A percentile compares a stretch with the other conserved stretches of the same genome.
phyloP scores from a whole-genome alignment of 2,329 filamentous ascomycete genomes.

The Alternaria sp. region DNA sequence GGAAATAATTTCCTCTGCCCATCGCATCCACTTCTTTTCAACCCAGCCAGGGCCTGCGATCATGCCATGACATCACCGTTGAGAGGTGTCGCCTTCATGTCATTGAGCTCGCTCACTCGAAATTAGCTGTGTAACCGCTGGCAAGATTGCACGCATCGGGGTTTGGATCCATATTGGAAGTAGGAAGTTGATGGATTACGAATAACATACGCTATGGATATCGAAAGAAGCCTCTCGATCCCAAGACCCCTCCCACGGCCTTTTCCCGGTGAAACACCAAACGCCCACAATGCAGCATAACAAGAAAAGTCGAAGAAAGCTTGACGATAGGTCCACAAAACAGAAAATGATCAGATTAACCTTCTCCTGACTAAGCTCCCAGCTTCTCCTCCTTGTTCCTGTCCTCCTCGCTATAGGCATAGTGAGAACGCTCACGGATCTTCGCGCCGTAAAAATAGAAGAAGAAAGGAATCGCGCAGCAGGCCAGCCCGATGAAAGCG shows the following conservation, averaged over 20 bases:
- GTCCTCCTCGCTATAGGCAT: constrained; percentile 69
- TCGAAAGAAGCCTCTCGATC: background rate
- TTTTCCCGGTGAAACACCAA: background rate
- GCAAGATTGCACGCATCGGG: background rate
- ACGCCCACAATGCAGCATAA: constrained; percentile 17
- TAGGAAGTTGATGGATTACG: background rate
- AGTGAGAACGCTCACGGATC: constrained; percentile 74
- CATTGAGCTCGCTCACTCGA: background rate
- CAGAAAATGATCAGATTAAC: background rate
- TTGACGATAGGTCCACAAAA: constrained; percentile 4
- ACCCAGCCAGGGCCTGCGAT: background rate
- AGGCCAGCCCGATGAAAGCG: constrained; percentile 75
- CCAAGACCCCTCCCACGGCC: background rate
- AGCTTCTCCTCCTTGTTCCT: constrained; percentile 48
- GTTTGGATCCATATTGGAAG: background rate
- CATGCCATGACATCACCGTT: constrained; percentile 6
- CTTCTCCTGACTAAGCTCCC: constrained; percentile 12
- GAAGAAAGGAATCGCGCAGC: constrained; percentile 81
- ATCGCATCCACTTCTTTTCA: background rate
- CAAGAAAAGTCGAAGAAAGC: constrained; percentile 1
- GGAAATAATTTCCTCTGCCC: background rate
- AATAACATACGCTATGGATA: background rate
- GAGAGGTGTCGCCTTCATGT: background rate
- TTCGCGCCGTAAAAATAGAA: constrained; percentile 79
- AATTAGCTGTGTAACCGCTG: background rate